phyloP scores from a whole-genome alignment of 2,329 filamentous ascomycete genomes.

The Trichophyton verrucosum region DNA sequence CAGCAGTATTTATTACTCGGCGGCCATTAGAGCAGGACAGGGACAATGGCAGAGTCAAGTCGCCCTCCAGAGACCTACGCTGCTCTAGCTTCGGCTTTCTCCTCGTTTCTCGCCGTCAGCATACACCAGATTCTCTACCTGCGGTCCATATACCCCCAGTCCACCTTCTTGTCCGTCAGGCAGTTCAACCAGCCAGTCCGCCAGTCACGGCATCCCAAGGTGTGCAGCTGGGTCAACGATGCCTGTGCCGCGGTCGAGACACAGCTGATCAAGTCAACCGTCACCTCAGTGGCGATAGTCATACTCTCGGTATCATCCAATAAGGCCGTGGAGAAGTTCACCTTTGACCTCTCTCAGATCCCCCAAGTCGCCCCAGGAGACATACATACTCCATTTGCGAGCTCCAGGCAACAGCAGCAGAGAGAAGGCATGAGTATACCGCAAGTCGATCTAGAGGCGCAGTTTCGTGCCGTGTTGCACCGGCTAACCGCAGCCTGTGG shows the following conservation, averaged over 20 bases:
- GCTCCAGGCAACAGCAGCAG: slow-evolving; percentile 8
- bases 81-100: slow-evolving; percentile 56
- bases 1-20: not conserved
- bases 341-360: slow-evolving; percentile 48
- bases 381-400: slow-evolving; percentile 40
- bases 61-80: slow-evolving; percentile 39
- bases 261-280: slow-evolving; percentile 53
- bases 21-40: not conserved
- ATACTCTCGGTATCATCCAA: slow-evolving; percentile 42
- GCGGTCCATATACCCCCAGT: slow-evolving; percentile 61
- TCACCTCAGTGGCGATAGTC: slow-evolving; percentile 45
- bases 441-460: slow-evolving; percentile 34
- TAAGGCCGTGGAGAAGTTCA: slow-evolving; percentile 46
- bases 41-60: not conserved
- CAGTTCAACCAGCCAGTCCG: slow-evolving; percentile 76
- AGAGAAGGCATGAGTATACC: not conserved
- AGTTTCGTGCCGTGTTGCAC: slow-evolving; percentile 37
- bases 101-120: slow-evolving; percentile 66
- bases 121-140: slow-evolving; percentile 80
- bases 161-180: slow-evolving; percentile 64
- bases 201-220: slow-evolving; percentile 72
- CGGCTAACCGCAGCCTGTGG: slow-evolving; percentile 33
- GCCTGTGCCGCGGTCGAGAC: slow-evolving; percentile 59
- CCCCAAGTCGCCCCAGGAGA: slow-evolving; percentile 39
- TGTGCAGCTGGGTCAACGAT: slow-evolving; percentile 76